Evolutionary conservation across 495 filamentous ascomycete species (phyloP).

Genomic region (Echria macrotheca): DNA sequence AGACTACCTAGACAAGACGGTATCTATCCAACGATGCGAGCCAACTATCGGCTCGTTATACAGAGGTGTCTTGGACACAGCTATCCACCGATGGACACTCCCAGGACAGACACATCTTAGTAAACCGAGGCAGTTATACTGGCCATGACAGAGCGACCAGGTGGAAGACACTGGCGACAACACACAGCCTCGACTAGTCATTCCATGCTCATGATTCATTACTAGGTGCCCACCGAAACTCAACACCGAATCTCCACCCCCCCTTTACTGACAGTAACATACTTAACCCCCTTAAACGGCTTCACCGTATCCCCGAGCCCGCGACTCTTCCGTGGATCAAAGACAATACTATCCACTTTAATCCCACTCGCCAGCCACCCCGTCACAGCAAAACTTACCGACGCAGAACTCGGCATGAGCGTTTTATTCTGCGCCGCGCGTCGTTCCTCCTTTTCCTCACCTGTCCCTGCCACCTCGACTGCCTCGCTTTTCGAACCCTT

Average conservation of each 20-base stretch:
- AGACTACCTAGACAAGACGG: no score
- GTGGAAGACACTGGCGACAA: no score
- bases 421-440: conserved; percentile 66
- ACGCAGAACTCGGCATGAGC: conserved; percentile 86
- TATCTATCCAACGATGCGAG: no score
- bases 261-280: conserved; percentile 79
- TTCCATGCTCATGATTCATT: no score
- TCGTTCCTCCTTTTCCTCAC: conserved; percentile 40
- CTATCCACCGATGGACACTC: no score
- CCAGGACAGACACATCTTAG: no score
- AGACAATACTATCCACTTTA: conserved; percentile 78
- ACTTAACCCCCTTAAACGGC: conserved; percentile 98
- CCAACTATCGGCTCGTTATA: no score
- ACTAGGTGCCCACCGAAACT: no score
- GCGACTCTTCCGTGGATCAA: conserved; percentile 80
- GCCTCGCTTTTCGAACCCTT: conserved; percentile 37
- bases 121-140: no score
- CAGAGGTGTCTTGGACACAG: no score
- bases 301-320: conserved; percentile 83
- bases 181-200: no score
- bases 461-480: conserved; percentile 34
- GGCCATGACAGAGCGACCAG: no score
- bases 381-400: conserved; percentile 83
- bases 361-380: conserved; percentile 95
- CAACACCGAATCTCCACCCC: conserved; percentile 80